Conservation (phyloP, 257 asterid species). For the Jaltomata sinuosa region DNA sequence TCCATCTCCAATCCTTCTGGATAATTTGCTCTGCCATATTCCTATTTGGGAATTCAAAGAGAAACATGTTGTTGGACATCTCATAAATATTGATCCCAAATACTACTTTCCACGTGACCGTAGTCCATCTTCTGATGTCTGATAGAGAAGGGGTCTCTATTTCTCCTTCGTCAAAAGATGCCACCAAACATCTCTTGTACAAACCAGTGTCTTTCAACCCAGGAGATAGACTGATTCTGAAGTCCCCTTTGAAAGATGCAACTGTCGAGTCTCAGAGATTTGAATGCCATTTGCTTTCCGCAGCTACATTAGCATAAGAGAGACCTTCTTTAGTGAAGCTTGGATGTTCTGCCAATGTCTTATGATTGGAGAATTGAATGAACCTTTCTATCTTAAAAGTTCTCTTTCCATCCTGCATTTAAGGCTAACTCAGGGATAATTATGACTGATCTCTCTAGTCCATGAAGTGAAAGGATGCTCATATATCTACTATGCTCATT, state of each 20-base stretch:
- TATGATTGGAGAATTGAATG: background rate
- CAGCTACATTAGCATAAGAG: background rate
- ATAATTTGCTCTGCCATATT: background rate
- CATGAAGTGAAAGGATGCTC: background rate
- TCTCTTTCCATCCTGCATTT: background rate
- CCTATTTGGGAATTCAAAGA: background rate
- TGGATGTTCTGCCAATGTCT: background rate
- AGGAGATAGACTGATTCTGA: background rate
- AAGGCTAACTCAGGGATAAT: background rate
- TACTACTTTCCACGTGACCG: background rate
- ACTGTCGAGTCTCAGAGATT: background rate
- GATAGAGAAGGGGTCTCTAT: background rate
- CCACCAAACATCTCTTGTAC: background rate
- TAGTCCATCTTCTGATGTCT: background rate
- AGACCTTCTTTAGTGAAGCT: background rate
- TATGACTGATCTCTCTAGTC: background rate
- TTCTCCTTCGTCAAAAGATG: background rate
- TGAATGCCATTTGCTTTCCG: background rate
- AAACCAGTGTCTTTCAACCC: background rate
- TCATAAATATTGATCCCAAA: background rate
- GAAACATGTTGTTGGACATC: background rate
- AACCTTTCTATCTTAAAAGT: background rate
- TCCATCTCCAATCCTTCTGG: background rate
- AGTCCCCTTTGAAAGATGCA: background rate
- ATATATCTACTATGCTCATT: background rate